phyloP scores from a whole-genome alignment of 805 yeast species.

The Cyberlindnera xylosilytica region DNA sequence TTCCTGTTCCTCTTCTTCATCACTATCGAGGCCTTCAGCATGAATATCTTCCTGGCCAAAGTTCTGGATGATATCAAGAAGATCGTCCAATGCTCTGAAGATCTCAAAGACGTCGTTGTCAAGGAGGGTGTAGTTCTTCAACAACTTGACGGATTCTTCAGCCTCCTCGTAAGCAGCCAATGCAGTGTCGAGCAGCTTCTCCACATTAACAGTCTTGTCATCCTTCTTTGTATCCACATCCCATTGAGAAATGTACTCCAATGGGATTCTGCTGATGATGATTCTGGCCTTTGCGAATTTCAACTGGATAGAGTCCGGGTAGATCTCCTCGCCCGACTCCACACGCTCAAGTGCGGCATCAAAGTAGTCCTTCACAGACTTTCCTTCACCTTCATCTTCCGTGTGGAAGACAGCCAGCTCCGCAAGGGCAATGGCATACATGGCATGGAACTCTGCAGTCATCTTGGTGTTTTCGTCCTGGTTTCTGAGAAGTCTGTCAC shows the following conservation, averaged over 20 bases:
- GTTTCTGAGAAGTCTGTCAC: slow-evolving; percentile 69
- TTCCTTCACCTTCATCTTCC: slow-evolving; percentile 35
- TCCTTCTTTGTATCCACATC: slow-evolving; percentile 34
- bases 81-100: slow-evolving; percentile 60
- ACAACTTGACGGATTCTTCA: slow-evolving; percentile 27
- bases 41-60: slow-evolving; percentile 53
- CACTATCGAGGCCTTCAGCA: slow-evolving; percentile 60
- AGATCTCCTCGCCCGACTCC: slow-evolving; percentile 50
- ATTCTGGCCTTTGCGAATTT: slow-evolving; percentile 54
- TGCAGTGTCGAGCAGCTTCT: slow-evolving; percentile 43
- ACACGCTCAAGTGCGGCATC: slow-evolving; percentile 72
- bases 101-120: slow-evolving; percentile 46
- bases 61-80: slow-evolving; percentile 62
- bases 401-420: slow-evolving; percentile 59
- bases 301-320: slow-evolving; percentile 44
- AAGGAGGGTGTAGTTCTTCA: slow-evolving; percentile 31
- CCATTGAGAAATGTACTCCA: slow-evolving; percentile 53
- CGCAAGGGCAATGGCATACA: slow-evolving; percentile 70
- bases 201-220: slow-evolving; percentile 31
- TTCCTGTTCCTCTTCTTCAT: slow-evolving; percentile 41
- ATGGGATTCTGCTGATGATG: slow-evolving; percentile 54
- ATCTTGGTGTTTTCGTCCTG: slow-evolving; percentile 28
- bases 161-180: slow-evolving; percentile 44
- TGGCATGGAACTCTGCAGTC: slow-evolving; percentile 59
- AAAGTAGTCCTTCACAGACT: slow-evolving; percentile 53